phyloP scores from a whole-genome alignment of 805 yeast species.

The Wickerhamomyces sydowiorum region DNA sequence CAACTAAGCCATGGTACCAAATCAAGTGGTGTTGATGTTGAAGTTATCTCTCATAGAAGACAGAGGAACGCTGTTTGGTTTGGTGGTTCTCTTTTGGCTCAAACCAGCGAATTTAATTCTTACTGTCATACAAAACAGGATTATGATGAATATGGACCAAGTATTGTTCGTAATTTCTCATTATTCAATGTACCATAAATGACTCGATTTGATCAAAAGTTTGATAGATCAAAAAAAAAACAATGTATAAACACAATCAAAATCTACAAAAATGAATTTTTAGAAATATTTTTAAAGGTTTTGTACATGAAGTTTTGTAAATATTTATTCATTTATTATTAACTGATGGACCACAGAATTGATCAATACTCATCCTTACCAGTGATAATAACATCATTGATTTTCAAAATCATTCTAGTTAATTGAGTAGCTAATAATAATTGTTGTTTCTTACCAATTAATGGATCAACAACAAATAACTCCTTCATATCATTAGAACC shows the following conservation, averaged over 20 bases:
- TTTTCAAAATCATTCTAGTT: conserved; percentile 95
- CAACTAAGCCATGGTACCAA: conserved; percentile 55
- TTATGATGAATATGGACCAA: conserved; percentile 97
- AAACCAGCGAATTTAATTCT: conserved; percentile 92
- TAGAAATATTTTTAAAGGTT: not conserved
- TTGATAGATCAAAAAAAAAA: not conserved
- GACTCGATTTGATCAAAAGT: too few species aligned
- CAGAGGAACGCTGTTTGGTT: conserved; percentile 99
- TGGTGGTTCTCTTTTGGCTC: conserved; percentile 96
- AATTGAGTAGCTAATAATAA: conserved; percentile 92
- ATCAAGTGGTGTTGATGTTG: conserved; percentile 93
- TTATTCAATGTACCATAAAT: conserved; percentile 79
- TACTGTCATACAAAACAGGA: conserved; percentile 96
- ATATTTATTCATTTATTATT: not conserved
- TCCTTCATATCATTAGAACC: conserved; percentile 92
- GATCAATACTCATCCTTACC: conserved; percentile 69
- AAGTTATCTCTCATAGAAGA: conserved; percentile 93
- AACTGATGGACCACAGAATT: not conserved
- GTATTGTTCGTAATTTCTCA: conserved; percentile 94
- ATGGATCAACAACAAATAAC: conserved; percentile 91
- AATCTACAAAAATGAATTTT: not conserved
- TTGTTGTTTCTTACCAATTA: conserved; percentile 96
- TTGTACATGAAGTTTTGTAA: not conserved
- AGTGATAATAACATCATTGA: conserved; percentile 90
- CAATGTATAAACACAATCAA: not conserved